Evolutionary conservation across 2,329 filamentous ascomycete species (phyloP).

Genomic region (Fusarium sp.): DNA sequence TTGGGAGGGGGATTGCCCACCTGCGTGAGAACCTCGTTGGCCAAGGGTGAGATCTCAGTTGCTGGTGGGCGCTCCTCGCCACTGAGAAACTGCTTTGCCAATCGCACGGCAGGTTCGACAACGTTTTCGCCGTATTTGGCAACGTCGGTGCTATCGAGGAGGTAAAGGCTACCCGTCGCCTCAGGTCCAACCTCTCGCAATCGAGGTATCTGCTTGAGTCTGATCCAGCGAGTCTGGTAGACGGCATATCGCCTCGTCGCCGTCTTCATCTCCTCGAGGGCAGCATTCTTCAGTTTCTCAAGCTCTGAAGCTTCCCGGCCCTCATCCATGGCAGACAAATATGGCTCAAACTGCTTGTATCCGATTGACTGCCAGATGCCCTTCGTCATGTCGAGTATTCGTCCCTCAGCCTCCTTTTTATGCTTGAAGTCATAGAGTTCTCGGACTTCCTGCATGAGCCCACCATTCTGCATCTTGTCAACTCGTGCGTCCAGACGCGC

Average conservation of each 20-base stretch:
- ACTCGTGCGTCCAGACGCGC: slow-evolving; percentile 80
- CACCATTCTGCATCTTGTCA: slow-evolving; percentile 79
- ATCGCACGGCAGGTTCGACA: slow-evolving; percentile 67
- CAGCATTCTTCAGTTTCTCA: slow-evolving; percentile 64
- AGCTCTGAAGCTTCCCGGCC: slow-evolving; percentile 52
- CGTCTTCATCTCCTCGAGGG: slow-evolving; percentile 80
- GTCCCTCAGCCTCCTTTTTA: slow-evolving; percentile 54
- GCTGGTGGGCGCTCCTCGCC: slow-evolving; percentile 65
- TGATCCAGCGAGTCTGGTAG: slow-evolving; percentile 87
- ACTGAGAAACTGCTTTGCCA: slow-evolving; percentile 73
- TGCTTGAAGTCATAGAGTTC: slow-evolving; percentile 57
- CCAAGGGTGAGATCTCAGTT: slow-evolving; percentile 57
- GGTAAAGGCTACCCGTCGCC: slow-evolving; percentile 71
- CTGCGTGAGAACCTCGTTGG: slow-evolving; percentile 65
- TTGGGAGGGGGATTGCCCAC: slow-evolving; percentile 57
- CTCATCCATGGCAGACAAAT: slow-evolving; percentile 62
- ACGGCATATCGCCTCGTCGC: slow-evolving; percentile 90
- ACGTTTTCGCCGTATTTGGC: slow-evolving; percentile 72
- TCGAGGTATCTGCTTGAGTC: slow-evolving; percentile 80
- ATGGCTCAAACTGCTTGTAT: slow-evolving; percentile 88
- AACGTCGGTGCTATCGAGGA: slow-evolving; percentile 83
- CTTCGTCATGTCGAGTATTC: slow-evolving; percentile 74
- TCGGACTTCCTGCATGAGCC: slow-evolving; percentile 61
- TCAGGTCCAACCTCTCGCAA: slow-evolving; percentile 65
- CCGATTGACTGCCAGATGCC: slow-evolving; percentile 98